Evolutionary conservation across 2,329 filamentous ascomycete species (phyloP).

Genomic region (Xylaria sp.): DNA sequence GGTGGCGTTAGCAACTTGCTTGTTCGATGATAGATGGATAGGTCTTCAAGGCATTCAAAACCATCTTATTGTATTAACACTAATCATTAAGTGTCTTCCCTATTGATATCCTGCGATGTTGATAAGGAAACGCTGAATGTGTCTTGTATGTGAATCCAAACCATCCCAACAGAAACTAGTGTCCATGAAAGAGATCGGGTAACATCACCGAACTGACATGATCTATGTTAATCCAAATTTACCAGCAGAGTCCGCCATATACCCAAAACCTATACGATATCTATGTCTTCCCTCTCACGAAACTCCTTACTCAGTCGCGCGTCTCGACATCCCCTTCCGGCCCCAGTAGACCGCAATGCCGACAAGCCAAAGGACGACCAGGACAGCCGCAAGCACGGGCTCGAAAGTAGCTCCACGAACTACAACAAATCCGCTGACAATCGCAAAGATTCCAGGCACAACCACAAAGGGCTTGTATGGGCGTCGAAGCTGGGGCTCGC

Average conservation of each 20-base stretch:
- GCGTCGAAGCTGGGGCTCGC: slow-evolving; percentile 49
- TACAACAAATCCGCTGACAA: slow-evolving; percentile 57
- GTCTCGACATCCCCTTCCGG: slow-evolving; percentile 13
- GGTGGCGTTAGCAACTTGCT: no score
- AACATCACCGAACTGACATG: not conserved
- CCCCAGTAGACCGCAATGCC: slow-evolving; percentile 42
- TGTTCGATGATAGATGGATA: no score
- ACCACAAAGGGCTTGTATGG: slow-evolving; percentile 51
- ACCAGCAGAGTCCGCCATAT: not conserved
- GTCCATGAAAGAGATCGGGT: not conserved
- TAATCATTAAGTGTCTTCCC: no score
- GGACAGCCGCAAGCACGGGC: slow-evolving; percentile 46
- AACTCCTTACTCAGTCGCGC: slow-evolving; percentile 5
- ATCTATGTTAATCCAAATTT: not conserved
- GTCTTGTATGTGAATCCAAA: not conserved
- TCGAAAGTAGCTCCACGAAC: slow-evolving; percentile 55
- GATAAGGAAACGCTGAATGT: no score
- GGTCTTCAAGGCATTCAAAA: no score
- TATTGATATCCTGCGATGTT: no score
- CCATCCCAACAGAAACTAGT: not conserved
- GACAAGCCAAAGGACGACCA: slow-evolving; percentile 47
- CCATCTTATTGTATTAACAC: no score
- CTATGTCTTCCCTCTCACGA: not conserved
- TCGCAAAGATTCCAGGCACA: slow-evolving; percentile 48
- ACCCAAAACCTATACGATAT: not conserved